These are phyloP conservation scores for Globisporangium polare DNA, from an alignment of 352 stramenopile species.

Conservation along the genomic window DNA sequence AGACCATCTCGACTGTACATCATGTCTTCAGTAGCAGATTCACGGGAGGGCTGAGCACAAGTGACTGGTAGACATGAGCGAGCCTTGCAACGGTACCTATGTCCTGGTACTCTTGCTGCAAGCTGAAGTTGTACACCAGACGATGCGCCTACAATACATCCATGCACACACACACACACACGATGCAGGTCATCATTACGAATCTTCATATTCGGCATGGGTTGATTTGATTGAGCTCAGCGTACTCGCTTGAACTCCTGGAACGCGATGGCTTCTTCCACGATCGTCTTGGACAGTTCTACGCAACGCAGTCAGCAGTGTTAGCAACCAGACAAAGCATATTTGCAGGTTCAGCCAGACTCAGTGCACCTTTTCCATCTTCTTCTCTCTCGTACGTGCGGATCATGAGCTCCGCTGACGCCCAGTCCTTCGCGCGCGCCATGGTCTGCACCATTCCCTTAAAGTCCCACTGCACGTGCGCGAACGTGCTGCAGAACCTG, in stretches of 20 bases:
- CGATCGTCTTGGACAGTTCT: conserved; percentile 33
- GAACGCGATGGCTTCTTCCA: conserved; percentile 45
- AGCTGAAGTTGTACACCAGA: conserved; percentile 43
- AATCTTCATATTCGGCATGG: neutral
- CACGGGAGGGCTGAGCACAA: neutral
- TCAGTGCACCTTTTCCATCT: neutral
- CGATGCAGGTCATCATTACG: neutral
- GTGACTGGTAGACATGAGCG: neutral
- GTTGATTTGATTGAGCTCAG: neutral
- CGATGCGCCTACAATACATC: conserved; percentile 37
- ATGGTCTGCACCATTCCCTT: conserved; percentile 35
- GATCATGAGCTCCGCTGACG: conserved; percentile 42
- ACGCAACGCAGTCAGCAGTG: neutral
- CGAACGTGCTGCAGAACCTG: conserved; percentile 36
- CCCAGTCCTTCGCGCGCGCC: conserved; percentile 55
- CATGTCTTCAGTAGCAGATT: conserved; percentile 22
- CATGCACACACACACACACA: neutral
- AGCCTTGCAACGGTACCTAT: conserved; percentile 21
- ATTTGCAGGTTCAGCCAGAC: too few relatives aligned
- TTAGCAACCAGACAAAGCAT: neutral
- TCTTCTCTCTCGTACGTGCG: conserved; percentile 2
- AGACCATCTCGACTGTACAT: conserved; percentile 60
- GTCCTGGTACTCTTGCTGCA: conserved; percentile 55
- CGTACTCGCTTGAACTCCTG: conserved; percentile 55
- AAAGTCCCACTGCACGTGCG: conserved; percentile 34